A percentile compares a stretch with the other conserved stretches of the same genome.
Conservation (phyloP, 164 flowering plant genomes). For the Echeveria elegans region DNA sequence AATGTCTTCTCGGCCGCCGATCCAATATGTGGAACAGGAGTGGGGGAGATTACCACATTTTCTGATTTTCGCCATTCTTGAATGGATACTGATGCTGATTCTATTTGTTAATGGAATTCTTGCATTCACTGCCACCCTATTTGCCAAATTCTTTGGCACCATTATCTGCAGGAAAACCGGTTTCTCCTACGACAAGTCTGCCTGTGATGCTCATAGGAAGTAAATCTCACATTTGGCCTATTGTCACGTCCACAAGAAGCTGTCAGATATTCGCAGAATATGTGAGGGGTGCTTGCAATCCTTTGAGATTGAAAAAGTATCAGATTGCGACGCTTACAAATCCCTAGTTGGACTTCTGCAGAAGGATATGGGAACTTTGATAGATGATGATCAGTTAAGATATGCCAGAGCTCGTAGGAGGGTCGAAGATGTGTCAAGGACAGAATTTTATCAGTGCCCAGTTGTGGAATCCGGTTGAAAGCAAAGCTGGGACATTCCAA, state of each 20-base stretch:
- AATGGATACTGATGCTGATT: constrained; percentile 59
- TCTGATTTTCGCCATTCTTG: constrained; percentile 51
- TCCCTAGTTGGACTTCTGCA: too few relatives aligned
- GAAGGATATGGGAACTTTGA: constrained; percentile 41
- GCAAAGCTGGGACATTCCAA: constrained; percentile 10
- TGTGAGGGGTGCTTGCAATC: constrained; percentile 80
- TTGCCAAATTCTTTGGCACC: constrained; percentile 55
- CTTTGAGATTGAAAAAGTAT: constrained; percentile 50
- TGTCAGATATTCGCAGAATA: constrained; percentile 62
- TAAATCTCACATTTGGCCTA: constrained; percentile 62
- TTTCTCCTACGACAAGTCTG: constrained; percentile 55
- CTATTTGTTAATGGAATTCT: constrained; percentile 66
- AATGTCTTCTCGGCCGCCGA: constrained; percentile 34
- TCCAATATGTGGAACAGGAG: constrained; percentile 39
- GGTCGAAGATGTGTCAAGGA: constrained; percentile 8
- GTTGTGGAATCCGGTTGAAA: constrained; percentile 53
- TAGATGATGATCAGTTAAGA: constrained; percentile 40
- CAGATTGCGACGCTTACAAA: constrained; percentile 42
- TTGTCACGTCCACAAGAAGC: constrained; percentile 56
- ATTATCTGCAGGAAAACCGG: constrained; percentile 27
- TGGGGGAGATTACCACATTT: constrained; percentile 42
- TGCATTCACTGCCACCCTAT: constrained; percentile 45
- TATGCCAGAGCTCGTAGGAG: constrained; percentile 14
- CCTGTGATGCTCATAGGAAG: constrained; percentile 68
- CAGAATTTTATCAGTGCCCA: constrained; percentile 32